Evolutionary conservation across 2,329 filamentous ascomycete genomes (phyloP), one percentile per base, ranked within the genome.

Genomic region (Fusarium falciforme): DNA sequence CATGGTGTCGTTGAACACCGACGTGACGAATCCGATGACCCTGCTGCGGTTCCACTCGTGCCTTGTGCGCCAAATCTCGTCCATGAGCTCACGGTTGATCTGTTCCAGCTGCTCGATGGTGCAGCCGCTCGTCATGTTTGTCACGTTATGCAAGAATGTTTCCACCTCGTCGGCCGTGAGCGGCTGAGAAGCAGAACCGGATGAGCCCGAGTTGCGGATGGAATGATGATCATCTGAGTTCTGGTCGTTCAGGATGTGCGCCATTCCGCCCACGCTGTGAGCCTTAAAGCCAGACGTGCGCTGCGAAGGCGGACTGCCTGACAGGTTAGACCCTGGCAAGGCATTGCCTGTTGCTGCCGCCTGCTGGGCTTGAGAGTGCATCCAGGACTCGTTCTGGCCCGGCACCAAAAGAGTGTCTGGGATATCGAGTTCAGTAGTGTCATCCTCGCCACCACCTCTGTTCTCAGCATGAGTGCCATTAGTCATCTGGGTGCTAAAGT

Each of bases 81-180:
- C 93, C 96, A 98, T 98, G 72, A 98, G 86, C 75, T 93, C 91
- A 9, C 95, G 92, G 81, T 95, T 95, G 80, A 98, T 92, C 83
- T 98, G 96, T 85, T 98, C 96, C 22, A 99, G 86, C 82, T 99
- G 96, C 84, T 99, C 96, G 61, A 99, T 93, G 0, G 92, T 93
- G 81, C 93, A 94, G 1, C 94, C 94, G 22, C 90, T 92, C 2
- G 93, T 96, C 52, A 88, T 86, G 31, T 89, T 84, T 0, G 92
- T 91, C 36, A 98, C 85, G 40, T 90, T 86, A 1, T 86, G 81
- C 66, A 94, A 87, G 64, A 97, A 88, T 8, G 85, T 80, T 2
- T 85, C 82, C 27, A 94, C 85, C 33, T 89, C 85, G 14, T 88
- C 86, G 33, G 87, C 82, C 35, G 85, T 83, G 36, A 84, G 80